phyloP scores from a whole-genome alignment of 2,329 filamentous ascomycete genomes.

The Talaromyces atroroseus region DNA sequence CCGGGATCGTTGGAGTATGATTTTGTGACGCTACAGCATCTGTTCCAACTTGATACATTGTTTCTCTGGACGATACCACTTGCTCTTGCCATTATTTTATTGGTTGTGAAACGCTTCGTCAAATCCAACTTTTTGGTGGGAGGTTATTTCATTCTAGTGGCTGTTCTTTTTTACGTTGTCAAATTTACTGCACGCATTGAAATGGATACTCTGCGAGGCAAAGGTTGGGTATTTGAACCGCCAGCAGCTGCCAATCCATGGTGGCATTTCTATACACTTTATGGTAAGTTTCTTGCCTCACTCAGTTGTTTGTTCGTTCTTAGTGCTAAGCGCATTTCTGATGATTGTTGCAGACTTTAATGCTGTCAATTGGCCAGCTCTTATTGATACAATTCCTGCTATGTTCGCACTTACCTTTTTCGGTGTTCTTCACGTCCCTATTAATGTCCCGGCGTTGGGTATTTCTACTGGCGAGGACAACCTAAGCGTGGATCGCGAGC shows the following conservation, averaged over 20 bases:
- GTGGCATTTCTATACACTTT: conserved; percentile 97
- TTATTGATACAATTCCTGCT: conserved; percentile 78
- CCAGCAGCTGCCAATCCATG: conserved; percentile 82
- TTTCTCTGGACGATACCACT: conserved; percentile 80
- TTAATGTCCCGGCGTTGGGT: conserved; percentile 91
- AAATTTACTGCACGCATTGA: conserved; percentile 55
- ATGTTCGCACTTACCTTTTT: conserved; percentile 98
- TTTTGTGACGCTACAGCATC: conserved; percentile 65
- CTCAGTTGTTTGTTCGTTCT: neutral
- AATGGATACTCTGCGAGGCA: conserved; percentile 59
- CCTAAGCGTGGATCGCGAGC: conserved; percentile 80
- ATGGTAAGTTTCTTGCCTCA: conserved; percentile 60
- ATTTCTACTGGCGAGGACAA: conserved; percentile 90
- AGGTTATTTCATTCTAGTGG: conserved; percentile 75
- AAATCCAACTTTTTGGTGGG: conserved; percentile 82
- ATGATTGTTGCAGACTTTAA: conserved; percentile 58
- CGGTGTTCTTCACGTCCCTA: conserved; percentile 91
- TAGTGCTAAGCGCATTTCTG: neutral
- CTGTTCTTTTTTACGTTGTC: conserved; percentile 52
- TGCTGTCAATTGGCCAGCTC: conserved; percentile 74
- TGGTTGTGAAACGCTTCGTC: conserved; percentile 68
- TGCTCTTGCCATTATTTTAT: conserved; percentile 66
- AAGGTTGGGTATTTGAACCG: conserved; percentile 87
- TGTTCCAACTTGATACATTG: conserved; percentile 68
- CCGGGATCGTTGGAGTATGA: conserved; percentile 82